Evolutionary conservation across 2,329 filamentous ascomycete genomes (phyloP).

Genomic region (Monosporascus sp.): DNA sequence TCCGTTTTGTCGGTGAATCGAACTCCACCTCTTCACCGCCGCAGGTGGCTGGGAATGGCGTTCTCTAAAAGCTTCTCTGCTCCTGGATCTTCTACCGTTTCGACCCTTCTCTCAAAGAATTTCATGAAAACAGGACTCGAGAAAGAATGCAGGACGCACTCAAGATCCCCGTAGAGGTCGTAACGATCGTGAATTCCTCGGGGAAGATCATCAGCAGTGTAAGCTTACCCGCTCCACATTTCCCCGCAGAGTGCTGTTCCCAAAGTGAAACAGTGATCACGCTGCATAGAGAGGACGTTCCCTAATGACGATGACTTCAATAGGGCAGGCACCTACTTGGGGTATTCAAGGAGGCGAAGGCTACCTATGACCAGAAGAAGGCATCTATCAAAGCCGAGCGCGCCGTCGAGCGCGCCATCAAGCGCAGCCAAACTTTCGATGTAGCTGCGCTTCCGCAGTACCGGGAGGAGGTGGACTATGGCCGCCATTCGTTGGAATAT

Average conservation of each 20-base stretch:
- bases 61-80: not conserved
- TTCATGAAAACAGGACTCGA: not conserved
- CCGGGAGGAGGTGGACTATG: conserved; percentile 24
- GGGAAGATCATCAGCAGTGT: conserved; percentile 30
- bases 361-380: conserved; percentile 83
- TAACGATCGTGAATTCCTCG: conserved; percentile 27
- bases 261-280: not conserved
- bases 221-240: conserved; percentile 11
- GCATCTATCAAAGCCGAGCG: conserved; percentile 68
- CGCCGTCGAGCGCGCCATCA: conserved; percentile 51
- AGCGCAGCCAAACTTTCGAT: conserved; percentile 58
- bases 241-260: not conserved
- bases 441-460: conserved; percentile 24
- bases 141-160: conserved; percentile 5
- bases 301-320: conserved; percentile 7
- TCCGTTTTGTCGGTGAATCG: not conserved
- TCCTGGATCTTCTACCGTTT: not conserved
- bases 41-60: not conserved
- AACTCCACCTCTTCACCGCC: not conserved
- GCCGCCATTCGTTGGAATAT: conserved; percentile 15
- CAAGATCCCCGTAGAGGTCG: conserved; percentile 25
- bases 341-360: conserved; percentile 88
- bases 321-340: conserved; percentile 86
- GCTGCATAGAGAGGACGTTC: not conserved
- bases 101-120: not conserved